phyloP scores from a whole-genome alignment of 1,284 basidiomycete species.

The Marasmius tenuissimus region DNA sequence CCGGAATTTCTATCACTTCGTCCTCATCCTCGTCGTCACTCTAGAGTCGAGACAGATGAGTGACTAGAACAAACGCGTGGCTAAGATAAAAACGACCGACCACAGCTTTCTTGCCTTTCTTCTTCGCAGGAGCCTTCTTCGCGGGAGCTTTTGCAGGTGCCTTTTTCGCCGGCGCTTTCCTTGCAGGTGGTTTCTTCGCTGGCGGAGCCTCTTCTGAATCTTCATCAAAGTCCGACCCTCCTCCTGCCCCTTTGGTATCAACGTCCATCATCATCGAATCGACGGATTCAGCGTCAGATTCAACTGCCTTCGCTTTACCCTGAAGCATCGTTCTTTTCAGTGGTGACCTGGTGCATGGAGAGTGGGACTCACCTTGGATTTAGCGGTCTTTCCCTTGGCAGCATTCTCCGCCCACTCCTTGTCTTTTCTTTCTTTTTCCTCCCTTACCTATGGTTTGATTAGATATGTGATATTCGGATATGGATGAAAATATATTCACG shows the following conservation, averaged over 20 bases:
- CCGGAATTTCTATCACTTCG: constrained; percentile 41
- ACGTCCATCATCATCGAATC: constrained; percentile 83
- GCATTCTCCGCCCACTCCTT: constrained; percentile 53
- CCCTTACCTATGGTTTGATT: constrained; percentile 47
- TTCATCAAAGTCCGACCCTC: constrained; percentile 53
- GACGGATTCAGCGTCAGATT: constrained; percentile 56
- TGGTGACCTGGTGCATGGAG: neutral
- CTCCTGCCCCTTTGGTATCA: constrained; percentile 39
- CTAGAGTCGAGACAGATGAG: constrained; percentile 15
- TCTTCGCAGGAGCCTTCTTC: constrained; percentile 33
- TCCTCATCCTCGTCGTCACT: constrained; percentile 61
- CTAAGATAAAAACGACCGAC: constrained; percentile 26
- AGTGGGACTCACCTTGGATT: constrained; percentile 37
- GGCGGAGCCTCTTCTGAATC: constrained; percentile 46
- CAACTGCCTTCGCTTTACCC: constrained; percentile 49
- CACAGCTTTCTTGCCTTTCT: constrained; percentile 50
- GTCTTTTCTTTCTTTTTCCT: constrained; percentile 68
- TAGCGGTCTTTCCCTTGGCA: constrained; percentile 33
- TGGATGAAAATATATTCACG: constrained; percentile 38
- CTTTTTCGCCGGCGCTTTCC: constrained; percentile 34
- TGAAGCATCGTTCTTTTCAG: constrained; percentile 33
- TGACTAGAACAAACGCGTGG: neutral
- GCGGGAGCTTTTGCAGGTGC: constrained; percentile 25
- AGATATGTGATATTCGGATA: neutral
- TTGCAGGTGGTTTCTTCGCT: constrained; percentile 44